Evolutionary conservation across 495 filamentous ascomycete genomes (phyloP), one percentile per base, ranked within the genome.

Genomic region (Echria macrotheca): DNA sequence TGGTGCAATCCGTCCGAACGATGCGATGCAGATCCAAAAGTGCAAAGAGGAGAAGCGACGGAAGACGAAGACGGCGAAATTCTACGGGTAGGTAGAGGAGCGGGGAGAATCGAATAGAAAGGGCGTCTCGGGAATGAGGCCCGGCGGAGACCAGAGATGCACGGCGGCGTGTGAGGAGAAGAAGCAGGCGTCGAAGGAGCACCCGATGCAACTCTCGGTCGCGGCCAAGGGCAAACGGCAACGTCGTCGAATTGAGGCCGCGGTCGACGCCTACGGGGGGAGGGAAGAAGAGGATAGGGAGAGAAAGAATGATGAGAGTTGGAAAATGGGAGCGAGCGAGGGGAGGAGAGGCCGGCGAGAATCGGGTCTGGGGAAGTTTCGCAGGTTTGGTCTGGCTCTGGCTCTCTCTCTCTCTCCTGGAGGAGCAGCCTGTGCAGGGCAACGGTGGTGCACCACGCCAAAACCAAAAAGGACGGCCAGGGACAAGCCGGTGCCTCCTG

Each of bases 221-320:
- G 32, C 41, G 22, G 49, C 23, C 6, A 22, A 25, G n/a, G n/a
- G 17, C 49, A 21, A 39, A 48, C 23, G 38, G 46, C 12, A 21
- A 43, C 19, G 40, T n/a, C n/a, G n/a, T 55, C 49, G 55, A 50
- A 51, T 54, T 46, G 49, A 48, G 43, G 31, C 45, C 52, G 37
- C 31, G 44, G 42, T 35, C 53, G 44, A 42, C 28, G 28, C 12
- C 7, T 12, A 31, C 6, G 12, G 17, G 48, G 52, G 44, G 44
- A 23, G 45, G 53, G 55, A 57, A 51, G 46, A 37, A 44, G 17
- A n/a, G 55, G 49, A 50, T 36, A 59, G 47, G 58, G 61, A 66
- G 62, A 67, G 65, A 66, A 60, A 57, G 58, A 65, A 64, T 63
- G 67, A 70, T 66, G 65, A 66, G 65, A 67, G 58, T 66, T 57